These are phyloP conservation scores for Dictyostelium intermedium DNA, from an alignment of 78 protist species.

Conservation along the genomic window DNA sequence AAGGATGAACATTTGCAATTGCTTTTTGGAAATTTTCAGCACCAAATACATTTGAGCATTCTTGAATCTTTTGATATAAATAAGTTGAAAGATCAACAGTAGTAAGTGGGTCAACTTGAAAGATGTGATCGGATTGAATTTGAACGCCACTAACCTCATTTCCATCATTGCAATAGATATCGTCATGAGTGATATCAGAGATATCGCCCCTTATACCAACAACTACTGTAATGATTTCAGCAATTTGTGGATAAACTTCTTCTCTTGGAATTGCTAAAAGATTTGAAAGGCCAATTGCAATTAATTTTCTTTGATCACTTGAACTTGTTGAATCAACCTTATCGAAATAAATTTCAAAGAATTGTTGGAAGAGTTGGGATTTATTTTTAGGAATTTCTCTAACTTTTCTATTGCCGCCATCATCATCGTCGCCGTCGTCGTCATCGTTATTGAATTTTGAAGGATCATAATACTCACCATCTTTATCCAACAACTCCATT, in stretches of 20 bases:
- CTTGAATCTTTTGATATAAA: constrained; percentile 31
- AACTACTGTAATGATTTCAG: not conserved
- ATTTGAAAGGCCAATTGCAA: constrained; percentile 41
- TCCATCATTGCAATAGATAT: constrained; percentile 16
- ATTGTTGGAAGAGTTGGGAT: not conserved
- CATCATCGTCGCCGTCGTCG: not conserved
- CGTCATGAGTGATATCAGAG: not conserved
- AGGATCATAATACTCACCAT: not conserved
- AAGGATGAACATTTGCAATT: constrained; percentile 7
- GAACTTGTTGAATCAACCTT: constrained; percentile 19
- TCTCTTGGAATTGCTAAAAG: not conserved
- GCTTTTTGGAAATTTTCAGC: not conserved
- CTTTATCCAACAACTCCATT: not conserved
- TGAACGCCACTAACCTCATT: constrained; percentile 3
- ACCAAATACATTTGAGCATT: constrained; percentile 10
- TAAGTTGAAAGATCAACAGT: constrained; percentile 12
- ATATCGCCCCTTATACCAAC: constrained; percentile 55
- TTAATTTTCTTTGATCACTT: constrained; percentile 19
- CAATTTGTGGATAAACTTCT: not conserved
- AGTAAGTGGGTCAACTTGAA: not conserved
- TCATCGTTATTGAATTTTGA: not conserved
- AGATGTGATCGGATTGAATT: not conserved
- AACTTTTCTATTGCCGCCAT: no score
- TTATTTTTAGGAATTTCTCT: not conserved
- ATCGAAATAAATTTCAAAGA: constrained; percentile 18